Evolutionary conservation across 2,329 filamentous ascomycete species (phyloP).

Genomic region (Penicillium sp.): DNA sequence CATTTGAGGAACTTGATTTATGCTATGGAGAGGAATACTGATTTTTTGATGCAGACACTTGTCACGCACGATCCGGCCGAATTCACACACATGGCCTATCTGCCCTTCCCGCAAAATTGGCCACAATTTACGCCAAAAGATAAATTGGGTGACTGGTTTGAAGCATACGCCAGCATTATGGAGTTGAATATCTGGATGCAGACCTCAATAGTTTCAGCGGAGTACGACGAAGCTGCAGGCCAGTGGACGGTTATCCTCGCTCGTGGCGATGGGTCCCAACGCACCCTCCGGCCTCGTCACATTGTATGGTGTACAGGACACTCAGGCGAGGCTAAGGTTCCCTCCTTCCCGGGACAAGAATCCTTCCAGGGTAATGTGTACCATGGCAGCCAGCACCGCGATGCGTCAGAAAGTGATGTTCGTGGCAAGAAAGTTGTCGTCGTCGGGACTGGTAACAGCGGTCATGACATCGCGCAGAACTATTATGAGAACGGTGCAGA

Average conservation of each 20-base stretch:
- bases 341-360: slow-evolving; percentile 39
- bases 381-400: slow-evolving; percentile 45
- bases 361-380: slow-evolving; percentile 44
- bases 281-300: slow-evolving; percentile 40
- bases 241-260: slow-evolving; percentile 40
- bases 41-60: slow-evolving; percentile 11
- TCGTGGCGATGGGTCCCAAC: slow-evolving; percentile 25
- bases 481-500: slow-evolving; percentile 49
- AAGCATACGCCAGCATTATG: slow-evolving; percentile 49
- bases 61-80: slow-evolving; percentile 41
- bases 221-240: slow-evolving; percentile 37
- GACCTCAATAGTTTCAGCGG: slow-evolving; percentile 38
- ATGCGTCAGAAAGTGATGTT: slow-evolving; percentile 36
- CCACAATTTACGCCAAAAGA: slow-evolving; percentile 46
- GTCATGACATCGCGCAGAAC: slow-evolving; percentile 52
- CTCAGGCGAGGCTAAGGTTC: slow-evolving; percentile 41
- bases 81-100: slow-evolving; percentile 37
- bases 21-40: neutral
- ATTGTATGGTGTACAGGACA: slow-evolving; percentile 50
- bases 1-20: no score
- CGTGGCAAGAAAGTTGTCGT: slow-evolving; percentile 47
- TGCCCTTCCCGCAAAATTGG: slow-evolving; percentile 43
- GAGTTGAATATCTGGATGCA: slow-evolving; percentile 48
- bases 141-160: slow-evolving; percentile 50
- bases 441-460: slow-evolving; percentile 50